These are phyloP conservation scores for Murraya paniculata DNA, from an alignment of 345 rosid genomes.

Conservation along the genomic window DNA sequence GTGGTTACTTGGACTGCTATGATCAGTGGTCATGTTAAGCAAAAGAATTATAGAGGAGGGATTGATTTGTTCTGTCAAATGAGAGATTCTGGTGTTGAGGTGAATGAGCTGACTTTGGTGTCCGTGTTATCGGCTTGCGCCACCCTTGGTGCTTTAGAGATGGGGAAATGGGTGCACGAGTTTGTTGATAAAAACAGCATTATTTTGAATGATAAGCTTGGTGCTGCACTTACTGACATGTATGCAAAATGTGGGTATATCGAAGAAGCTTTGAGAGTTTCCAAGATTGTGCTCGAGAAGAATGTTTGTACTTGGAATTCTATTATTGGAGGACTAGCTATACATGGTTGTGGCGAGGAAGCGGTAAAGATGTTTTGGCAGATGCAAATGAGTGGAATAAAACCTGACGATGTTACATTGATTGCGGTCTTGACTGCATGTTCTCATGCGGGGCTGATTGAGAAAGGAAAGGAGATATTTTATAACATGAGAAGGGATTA, in stretches of 20 bases:
- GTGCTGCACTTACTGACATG: slow-evolving; percentile 29
- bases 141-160: slow-evolving; percentile 18
- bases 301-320: slow-evolving; percentile 25
- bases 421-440: slow-evolving; percentile 22
- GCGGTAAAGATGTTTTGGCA: slow-evolving; percentile 16
- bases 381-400: slow-evolving; percentile 21
- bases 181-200: slow-evolving; percentile 8
- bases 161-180: slow-evolving; percentile 23
- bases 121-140: slow-evolving; percentile 26
- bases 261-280: slow-evolving; percentile 21
- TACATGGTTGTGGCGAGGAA: slow-evolving; percentile 27
- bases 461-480: slow-evolving; percentile 24
- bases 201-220: slow-evolving; percentile 20
- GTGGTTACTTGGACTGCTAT: slow-evolving; percentile 32
- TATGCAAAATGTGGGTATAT: slow-evolving; percentile 29
- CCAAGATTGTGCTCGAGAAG: slow-evolving; percentile 10
- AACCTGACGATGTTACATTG: slow-evolving; percentile 26
- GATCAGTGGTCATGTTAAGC: slow-evolving; percentile 24
- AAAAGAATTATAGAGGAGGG: slow-evolving; percentile 13
- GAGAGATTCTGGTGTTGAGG: slow-evolving; percentile 21
- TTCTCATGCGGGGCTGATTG: slow-evolving; percentile 26
- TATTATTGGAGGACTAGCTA: slow-evolving; percentile 28
- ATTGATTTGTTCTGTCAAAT: slow-evolving; percentile 21
- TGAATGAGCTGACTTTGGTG: slow-evolving; percentile 27
- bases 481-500: slow-evolving; percentile 17